Conservation (phyloP, 73 alveolate species). For the Tetrahymena borealis region DNA sequence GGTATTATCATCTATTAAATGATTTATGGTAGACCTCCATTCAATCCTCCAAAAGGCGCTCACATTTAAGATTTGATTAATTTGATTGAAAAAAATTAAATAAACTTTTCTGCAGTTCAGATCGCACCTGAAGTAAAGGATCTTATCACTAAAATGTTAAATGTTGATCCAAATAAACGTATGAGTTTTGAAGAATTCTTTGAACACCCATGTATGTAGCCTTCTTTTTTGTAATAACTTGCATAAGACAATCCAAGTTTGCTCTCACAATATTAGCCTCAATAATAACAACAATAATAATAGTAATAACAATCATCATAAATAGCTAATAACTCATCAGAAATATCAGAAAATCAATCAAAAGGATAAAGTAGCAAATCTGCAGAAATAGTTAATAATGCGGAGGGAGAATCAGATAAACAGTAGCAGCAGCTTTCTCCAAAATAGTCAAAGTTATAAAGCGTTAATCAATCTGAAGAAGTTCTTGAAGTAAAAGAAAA, state of each 20-base stretch:
- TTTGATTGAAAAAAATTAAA: slow-evolving; percentile 9
- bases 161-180: slow-evolving; percentile 22
- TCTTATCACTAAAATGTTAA: slow-evolving; percentile 18
- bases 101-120: background rate
- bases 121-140: slow-evolving; percentile 15
- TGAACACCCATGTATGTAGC: slow-evolving; percentile 18
- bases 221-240: background rate
- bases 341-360: background rate
- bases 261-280: background rate
- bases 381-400: background rate
- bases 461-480: background rate
- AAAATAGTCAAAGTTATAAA: background rate
- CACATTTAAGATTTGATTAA: slow-evolving; percentile 5
- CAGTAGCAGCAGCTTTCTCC: background rate
- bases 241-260: background rate
- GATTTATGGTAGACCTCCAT: slow-evolving; percentile 56
- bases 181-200: slow-evolving; percentile 25
- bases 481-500: background rate
- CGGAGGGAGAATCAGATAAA: background rate
- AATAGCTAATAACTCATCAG: background rate
- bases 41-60: slow-evolving; percentile 23
- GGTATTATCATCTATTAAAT: slow-evolving; percentile 65
- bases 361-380: background rate
- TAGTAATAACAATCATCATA: background rate
- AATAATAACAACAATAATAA: background rate